Percentiles rank a stretch among this genome's conserved stretches.
These are phyloP conservation scores for Chaetoscypha palmicola DNA, from an alignment of 2,329 filamentous ascomycete species.

Conservation along the genomic window DNA sequence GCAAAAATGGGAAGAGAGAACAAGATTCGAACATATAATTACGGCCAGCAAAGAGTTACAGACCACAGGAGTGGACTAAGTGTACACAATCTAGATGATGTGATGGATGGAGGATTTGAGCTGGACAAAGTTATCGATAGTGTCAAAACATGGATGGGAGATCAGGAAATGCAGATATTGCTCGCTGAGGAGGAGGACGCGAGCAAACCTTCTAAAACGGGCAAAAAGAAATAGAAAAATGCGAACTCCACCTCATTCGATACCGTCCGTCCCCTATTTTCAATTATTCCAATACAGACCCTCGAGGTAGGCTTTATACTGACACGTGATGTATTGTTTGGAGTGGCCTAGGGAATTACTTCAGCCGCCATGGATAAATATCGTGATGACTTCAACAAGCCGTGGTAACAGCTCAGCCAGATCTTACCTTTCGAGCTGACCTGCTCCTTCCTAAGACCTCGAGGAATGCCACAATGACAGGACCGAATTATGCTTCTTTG, in stretches of 20 bases:
- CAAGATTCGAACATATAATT: slow-evolving; percentile 80
- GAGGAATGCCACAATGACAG: slow-evolving; percentile 1
- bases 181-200: slow-evolving; percentile 41
- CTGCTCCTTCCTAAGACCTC: too few relatives aligned
- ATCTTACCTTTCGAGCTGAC: too few relatives aligned
- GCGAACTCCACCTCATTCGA: neutral
- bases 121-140: slow-evolving; percentile 62
- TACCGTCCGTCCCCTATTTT: neutral
- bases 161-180: slow-evolving; percentile 56
- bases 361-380: slow-evolving; percentile 17
- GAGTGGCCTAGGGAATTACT: too few relatives aligned
- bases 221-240: slow-evolving; percentile 14
- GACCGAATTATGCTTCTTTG: slow-evolving; percentile 11
- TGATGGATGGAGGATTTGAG: slow-evolving; percentile 57
- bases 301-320: too few relatives aligned
- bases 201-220: slow-evolving; percentile 6
- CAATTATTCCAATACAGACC: too few relatives aligned
- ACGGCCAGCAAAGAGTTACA: slow-evolving; percentile 61
- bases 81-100: slow-evolving; percentile 56
- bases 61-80: slow-evolving; percentile 65
- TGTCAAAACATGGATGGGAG: slow-evolving; percentile 58
- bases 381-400: neutral
- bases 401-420: too few relatives aligned
- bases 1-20: slow-evolving; percentile 83
- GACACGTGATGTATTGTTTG: too few relatives aligned